These are phyloP conservation scores for Sporothrix brasiliensis DNA, from an alignment of 2,329 filamentous ascomycete genomes.

Conservation along the genomic window DNA sequence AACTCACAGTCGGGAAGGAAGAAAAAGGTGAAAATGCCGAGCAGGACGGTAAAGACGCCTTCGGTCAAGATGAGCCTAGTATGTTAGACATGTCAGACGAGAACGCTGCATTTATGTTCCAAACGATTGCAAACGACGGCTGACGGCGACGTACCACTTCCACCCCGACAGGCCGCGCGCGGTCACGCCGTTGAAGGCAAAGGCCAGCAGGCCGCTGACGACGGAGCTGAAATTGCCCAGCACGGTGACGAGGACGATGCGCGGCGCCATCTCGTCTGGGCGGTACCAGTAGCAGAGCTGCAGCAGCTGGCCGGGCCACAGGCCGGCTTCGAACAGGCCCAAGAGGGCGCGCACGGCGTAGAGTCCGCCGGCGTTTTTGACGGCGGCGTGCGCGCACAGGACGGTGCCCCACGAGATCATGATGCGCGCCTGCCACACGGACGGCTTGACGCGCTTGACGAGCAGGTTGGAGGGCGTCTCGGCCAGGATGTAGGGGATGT, in stretches of 20 bases:
- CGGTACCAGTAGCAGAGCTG: conserved; percentile 54
- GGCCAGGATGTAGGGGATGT: conserved; percentile 71
- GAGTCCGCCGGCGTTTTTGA: conserved; percentile 52
- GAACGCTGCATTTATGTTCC: not conserved
- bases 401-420: conserved; percentile 62
- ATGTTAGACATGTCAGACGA: not conserved
- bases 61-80: conserved; percentile 47
- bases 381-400: conserved; percentile 58
- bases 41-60: conserved; percentile 51
- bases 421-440: conserved; percentile 73
- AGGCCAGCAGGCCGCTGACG: conserved; percentile 49
- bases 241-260: conserved; percentile 51
- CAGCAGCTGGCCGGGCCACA: conserved; percentile 64
- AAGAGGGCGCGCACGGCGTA: conserved; percentile 59
- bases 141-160: conserved; percentile 39
- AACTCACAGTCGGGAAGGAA: conserved; percentile 55
- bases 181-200: conserved; percentile 47
- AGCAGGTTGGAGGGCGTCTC: conserved; percentile 77
- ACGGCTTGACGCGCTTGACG: conserved; percentile 72
- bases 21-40: conserved; percentile 55
- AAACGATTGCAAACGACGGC: no score
- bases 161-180: conserved; percentile 44
- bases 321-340: conserved; percentile 66
- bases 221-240: conserved; percentile 48
- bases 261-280: conserved; percentile 51